Conservation (phyloP, 352 stramenopile species). For the Phytophthora parvispora region DNA sequence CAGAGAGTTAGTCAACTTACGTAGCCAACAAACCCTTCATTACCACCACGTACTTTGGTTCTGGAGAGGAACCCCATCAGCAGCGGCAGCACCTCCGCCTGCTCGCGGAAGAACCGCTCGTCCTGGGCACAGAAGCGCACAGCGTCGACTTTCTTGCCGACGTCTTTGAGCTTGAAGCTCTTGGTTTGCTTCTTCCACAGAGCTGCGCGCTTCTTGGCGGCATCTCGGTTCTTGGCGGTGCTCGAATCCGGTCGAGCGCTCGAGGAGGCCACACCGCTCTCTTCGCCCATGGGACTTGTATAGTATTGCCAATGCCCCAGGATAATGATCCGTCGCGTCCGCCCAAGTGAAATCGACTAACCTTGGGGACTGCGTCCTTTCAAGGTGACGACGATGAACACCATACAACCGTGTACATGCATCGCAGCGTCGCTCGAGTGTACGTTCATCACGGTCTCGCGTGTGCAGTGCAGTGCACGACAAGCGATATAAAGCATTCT, state of each 20-base stretch:
- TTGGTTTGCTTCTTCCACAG: slow-evolving; percentile 71
- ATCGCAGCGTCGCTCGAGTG: not conserved
- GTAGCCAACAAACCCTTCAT: not conserved
- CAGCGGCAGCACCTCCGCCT: slow-evolving; percentile 62
- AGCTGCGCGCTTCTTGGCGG: slow-evolving; percentile 43
- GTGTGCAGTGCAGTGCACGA: not conserved
- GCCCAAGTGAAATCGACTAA: not conserved
- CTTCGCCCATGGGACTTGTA: slow-evolving; percentile 43
- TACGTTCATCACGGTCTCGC: not conserved
- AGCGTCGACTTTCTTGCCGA: slow-evolving; percentile 68
- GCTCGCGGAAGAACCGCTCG: slow-evolving; percentile 62
- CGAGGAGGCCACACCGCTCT: not conserved
- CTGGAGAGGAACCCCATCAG: slow-evolving; percentile 59
- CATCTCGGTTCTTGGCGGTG: slow-evolving; percentile 25
- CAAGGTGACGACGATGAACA: slow-evolving; percentile 7
- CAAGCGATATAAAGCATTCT: slow-evolving; percentile 1
- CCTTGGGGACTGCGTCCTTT: slow-evolving; percentile 19
- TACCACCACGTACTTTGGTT: slow-evolving; percentile 51
- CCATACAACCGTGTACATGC: not conserved
- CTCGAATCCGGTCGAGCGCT: slow-evolving; percentile 24
- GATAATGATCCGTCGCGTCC: slow-evolving; percentile 22
- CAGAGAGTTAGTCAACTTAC: slow-evolving; percentile 1
- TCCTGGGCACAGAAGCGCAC: slow-evolving; percentile 62
- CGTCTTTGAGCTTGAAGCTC: slow-evolving; percentile 76
- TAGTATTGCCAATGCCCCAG: no score